Base-by-base conservation (phyloP, 129 eudicot genomes). In the Escallonia rubra region DNA sequence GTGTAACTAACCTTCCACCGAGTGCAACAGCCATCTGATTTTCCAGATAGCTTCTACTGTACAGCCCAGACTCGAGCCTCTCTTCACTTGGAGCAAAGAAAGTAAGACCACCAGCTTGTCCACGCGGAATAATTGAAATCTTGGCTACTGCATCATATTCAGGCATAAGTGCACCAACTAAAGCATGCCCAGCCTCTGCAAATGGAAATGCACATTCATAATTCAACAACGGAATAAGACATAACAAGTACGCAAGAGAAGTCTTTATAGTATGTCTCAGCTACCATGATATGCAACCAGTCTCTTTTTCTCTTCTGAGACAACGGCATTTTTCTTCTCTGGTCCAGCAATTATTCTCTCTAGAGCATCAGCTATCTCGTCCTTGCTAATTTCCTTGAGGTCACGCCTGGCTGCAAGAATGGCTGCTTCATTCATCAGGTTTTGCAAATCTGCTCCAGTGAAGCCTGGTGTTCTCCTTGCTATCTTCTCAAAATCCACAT, bases 121-220 rank as follows among this genome's bases (percentile, higher is more conserved):
- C 98, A 80, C 98, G 98, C 57, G 96, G 98, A 74, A 93, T 93
- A 65, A 93, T 89, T 34, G 98, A 93, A 64, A 93, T 93, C 74
- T 92, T 92, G 67, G 98, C 98, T 39, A 92, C 98, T 2, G 98
- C 95, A 62, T 92, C 98, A 61, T 92, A 92, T 60, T 92, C 98
- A 3, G 98, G 98, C 98, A 92, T 89, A 13, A 92, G 83, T 60
- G 98, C 98, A 61, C 98, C 98, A 72, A 92, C 98, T 62, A 92
- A 81, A 38, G 98, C 98, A 84, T 92, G 98, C 63, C 98, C 98
- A 55, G 98, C 98, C 96, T 92, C 98, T 92, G 88, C 72, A 79
- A n/a, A 52, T 56, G 3, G 45, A 66, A 5, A 4, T 10, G n/a
- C 23, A 50, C 10, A 59, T 58, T 41, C 49, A 69, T 10, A 48